Conservation (phyloP, 176 grass and related monocot genomes). For the Oropetium thomaeum region DNA sequence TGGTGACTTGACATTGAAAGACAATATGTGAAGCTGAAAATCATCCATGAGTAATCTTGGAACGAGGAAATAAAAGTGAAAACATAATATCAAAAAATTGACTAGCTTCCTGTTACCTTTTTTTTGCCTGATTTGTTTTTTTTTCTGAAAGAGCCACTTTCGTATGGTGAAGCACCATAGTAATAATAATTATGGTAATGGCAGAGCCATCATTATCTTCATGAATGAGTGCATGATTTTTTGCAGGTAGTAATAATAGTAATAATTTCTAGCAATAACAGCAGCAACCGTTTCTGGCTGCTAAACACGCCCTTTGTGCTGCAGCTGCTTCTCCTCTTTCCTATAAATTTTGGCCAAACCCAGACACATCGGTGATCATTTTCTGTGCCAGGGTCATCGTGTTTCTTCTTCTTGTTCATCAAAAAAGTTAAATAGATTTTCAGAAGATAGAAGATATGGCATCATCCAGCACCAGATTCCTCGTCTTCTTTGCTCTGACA, state of each 20-base stretch:
- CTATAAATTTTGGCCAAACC: slow-evolving; percentile 12
- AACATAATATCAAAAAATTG: not conserved
- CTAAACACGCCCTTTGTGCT: slow-evolving; percentile 36
- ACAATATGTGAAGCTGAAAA: not conserved
- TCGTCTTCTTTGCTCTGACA: slow-evolving; percentile 3
- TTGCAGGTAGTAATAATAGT: no score
- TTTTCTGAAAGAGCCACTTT: not conserved
- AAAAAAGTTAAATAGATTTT: not conserved
- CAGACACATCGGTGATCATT: not conserved
- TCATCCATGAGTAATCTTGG: not conserved
- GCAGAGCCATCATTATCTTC: not conserved
- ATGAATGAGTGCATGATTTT: not conserved
- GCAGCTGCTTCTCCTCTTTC: not conserved
- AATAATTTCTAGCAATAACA: not conserved
- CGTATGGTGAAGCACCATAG: no score
- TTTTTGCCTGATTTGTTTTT: not conserved
- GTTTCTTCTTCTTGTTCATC: not conserved
- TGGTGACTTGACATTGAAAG: no score
- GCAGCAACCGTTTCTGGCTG: slow-evolving; percentile 32
- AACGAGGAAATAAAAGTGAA: not conserved
- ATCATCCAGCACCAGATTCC: not conserved
- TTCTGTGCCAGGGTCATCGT: not conserved
- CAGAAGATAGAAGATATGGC: slow-evolving; percentile 12
- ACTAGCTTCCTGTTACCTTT: no score
- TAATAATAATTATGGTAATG: not conserved